Evolutionary conservation across 2,329 filamentous ascomycete genomes (phyloP), one percentile per base, ranked within the genome.

Genomic region (Fusarium pseudonygamai): DNA sequence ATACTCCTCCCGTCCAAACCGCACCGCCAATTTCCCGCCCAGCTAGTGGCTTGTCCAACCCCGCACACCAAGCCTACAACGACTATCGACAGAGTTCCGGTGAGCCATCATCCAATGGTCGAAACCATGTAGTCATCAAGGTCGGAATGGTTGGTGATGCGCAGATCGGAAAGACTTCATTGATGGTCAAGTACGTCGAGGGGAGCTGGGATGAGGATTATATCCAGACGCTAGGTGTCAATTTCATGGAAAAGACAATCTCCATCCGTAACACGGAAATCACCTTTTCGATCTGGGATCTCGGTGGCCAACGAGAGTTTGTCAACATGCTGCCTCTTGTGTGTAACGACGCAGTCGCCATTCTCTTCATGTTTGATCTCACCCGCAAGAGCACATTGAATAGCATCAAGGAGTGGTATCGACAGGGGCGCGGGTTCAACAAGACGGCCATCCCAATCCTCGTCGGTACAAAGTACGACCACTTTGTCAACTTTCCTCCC

Each of bases 171-270:
- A 99, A 99, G 89, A 99, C 96, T 24, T 98, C 95, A 74, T 85
- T 99, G 81, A 99, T 99, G 96, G 96, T 99, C 80, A 99, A 99
- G 83, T 99, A 99, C 80, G 96, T 99, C 63, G 96, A 99, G 85
- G 96, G 96, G 68, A 98, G 95, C 84, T 99, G 96, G 95, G 96
- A 99, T 83, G 96, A 99, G 85, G 96, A 99, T 82, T 99, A 99
- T 83, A 99, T 99, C 79, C 96, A 99, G 85, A 99, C 96, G 28
- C 86, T 99, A 49, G 96, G 96, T 76, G 96, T 99, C 84, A 99
- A 99, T 84, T 99, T 99, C 84, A 99, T 99, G 96, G 96, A 99
- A 83, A 99, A 99, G 88, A 99, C 96, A 40, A 99, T 99, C 81
- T 97, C 94, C 72, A 99, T 99, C 83, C 93, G 96, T 71, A 99